Percentiles rank a stretch among this genome's conserved stretches.
Conservation (phyloP, 2,329 filamentous ascomycete species). For the Colletotrichum ledebouriae region DNA sequence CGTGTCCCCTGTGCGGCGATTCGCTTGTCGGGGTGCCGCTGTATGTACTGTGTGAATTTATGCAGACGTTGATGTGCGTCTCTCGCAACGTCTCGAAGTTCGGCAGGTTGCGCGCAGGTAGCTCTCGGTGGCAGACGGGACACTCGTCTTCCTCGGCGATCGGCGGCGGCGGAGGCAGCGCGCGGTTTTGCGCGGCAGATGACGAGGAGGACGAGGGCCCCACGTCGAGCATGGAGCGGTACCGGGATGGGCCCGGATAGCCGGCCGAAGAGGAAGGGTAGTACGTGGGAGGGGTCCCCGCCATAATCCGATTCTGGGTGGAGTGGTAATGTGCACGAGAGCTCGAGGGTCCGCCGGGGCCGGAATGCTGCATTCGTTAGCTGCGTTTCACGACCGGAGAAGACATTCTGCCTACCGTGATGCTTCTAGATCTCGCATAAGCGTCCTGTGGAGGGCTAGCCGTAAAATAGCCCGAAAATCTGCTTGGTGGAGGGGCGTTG, state of each 20-base stretch:
- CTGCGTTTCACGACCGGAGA: slow-evolving; percentile 9
- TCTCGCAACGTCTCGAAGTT: slow-evolving; percentile 69
- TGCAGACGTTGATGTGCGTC: slow-evolving; percentile 70
- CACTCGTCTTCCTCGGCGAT: slow-evolving; percentile 83
- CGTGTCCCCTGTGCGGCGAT: slow-evolving; percentile 33
- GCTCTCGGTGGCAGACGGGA: slow-evolving; percentile 79
- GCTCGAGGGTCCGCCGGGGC: slow-evolving; percentile 44
- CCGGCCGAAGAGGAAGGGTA: slow-evolving; percentile 48
- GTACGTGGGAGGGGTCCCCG: slow-evolving; percentile 55
- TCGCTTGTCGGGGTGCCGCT: slow-evolving; percentile 50
- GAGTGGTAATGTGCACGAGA: slow-evolving; percentile 51
- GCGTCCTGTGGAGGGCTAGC: slow-evolving; percentile 51
- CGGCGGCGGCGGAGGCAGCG: slow-evolving; percentile 59
- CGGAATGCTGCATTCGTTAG: slow-evolving; percentile 45
- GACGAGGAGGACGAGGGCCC: slow-evolving; percentile 53
- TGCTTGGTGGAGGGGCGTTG: slow-evolving; percentile 47
- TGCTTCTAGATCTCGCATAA: slow-evolving; percentile 46
- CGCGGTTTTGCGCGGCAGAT: slow-evolving; percentile 54
- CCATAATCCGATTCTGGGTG: slow-evolving; percentile 56
- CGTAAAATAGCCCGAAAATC: slow-evolving; percentile 56
- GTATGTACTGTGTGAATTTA: slow-evolving; percentile 67
- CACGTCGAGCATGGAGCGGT: slow-evolving; percentile 51
- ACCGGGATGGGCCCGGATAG: slow-evolving; percentile 43
- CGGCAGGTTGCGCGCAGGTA: slow-evolving; percentile 69
- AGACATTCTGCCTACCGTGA: slow-evolving; percentile 24